Base-by-base conservation (phyloP, 345 rosid genomes). In the Isatis tinctoria region DNA sequence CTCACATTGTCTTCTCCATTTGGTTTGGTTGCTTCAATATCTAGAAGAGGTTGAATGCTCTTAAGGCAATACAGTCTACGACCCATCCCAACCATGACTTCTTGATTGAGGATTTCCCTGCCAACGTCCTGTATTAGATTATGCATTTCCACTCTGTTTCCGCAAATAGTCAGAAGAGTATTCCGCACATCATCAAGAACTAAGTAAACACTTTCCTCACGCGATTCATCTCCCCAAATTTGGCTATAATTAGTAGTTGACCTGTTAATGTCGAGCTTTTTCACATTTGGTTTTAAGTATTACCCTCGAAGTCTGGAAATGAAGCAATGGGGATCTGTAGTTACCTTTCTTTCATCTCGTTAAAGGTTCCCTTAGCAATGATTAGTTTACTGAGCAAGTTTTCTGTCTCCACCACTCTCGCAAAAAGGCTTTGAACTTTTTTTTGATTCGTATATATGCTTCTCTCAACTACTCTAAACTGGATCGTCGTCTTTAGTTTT, bases 81-180 rank as follows among this genome's bases (percentile, higher is more conserved):
- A 6, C 60, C 35, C 22, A 2, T 45, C 53, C 68, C 54, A 27
- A 8, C 3, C 37, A 2, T 30, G 44, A 22, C 33, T 74, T 59
- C 62, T 79, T 74, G 49, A 2, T 13, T 12, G 10, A 24, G 69
- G 27, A 70, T 64, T 47, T 69, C 22, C 0, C 20, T 10, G 2
- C 39, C 70, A 39, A 79, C 48, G 17, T 58, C 82, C 18, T 41
- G 79, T 13, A 74, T 12, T 3, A 74, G 63, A 7, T 70, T 39
- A 54, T 75, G 77, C 74, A 66, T 80, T n/a, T 30, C 17, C 5
- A 80, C 49, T 16, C 1, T 18, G 13, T 20, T 48, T 27, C 8
- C 1, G 0, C 3, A 33, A 10, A 72, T 37, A 3, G 6, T 57
- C 16, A 74, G 26, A 0, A 77, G 74, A 52, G 65, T 5, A 8